Conservation (phyloP, 352 stramenopile genomes). For the Phytopythium litorale region DNA sequence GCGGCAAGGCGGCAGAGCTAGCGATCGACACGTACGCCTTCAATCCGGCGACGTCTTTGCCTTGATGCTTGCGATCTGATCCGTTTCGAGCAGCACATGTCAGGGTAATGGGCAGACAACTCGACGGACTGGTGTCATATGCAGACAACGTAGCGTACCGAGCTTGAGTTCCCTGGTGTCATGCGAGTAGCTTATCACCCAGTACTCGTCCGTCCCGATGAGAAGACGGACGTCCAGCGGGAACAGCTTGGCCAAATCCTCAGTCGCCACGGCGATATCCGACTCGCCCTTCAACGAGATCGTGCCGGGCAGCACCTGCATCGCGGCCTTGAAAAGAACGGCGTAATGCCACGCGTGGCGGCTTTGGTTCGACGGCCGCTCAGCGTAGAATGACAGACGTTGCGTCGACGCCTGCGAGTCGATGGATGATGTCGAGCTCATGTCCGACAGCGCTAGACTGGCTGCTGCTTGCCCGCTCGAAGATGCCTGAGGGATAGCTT, state of each 20-base stretch:
- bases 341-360: conserved; percentile 74
- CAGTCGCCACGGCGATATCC: conserved; percentile 27
- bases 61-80: conserved; percentile 66
- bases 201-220: conserved; percentile 56
- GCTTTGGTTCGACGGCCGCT: conserved; percentile 19
- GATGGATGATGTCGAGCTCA: conserved; percentile 12
- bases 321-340: conserved; percentile 60
- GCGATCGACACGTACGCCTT: conserved; percentile 49
- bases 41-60: conserved; percentile 23
- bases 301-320: conserved; percentile 41
- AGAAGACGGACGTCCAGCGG: conserved; percentile 53
- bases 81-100: conserved; percentile 4
- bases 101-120: not conserved
- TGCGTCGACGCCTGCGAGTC: conserved; percentile 7
- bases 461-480: not conserved
- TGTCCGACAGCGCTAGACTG: not conserved
- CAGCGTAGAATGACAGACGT: conserved; percentile 22
- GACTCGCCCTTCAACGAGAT: conserved; percentile 39
- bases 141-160: conserved; percentile 18
- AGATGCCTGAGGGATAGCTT: too few species aligned
- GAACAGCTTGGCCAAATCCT: conserved; percentile 58
- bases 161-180: conserved; percentile 38
- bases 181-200: conserved; percentile 33
- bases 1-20: conserved; percentile 38
- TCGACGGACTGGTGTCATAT: not conserved